Percentiles rank a stretch among this genome's conserved stretches.
Conservation (phyloP, 306 rosid species). For the Mucuna pruriens region DNA sequence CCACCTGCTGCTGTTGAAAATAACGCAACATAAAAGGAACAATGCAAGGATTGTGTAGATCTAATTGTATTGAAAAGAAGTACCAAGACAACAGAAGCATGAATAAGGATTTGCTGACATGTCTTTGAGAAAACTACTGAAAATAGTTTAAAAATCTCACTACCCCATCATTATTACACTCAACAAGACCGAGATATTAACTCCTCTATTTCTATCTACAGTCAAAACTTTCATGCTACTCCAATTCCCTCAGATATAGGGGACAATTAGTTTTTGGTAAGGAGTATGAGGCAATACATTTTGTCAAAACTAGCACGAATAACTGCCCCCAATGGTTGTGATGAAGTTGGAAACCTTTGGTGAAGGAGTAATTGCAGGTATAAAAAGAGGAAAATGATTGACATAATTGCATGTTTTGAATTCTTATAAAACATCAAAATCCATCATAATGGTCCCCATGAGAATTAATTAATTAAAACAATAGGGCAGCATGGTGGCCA, state of each 20-base stretch:
- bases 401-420: conserved; percentile 50
- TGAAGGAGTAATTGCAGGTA: conserved; percentile 27
- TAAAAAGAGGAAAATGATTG: conserved; percentile 34
- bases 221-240: not conserved
- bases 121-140: conserved; percentile 25
- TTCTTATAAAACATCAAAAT: conserved; percentile 39
- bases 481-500: conserved; percentile 43
- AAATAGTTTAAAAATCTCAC: conserved; percentile 9
- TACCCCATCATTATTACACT: conserved; percentile 24
- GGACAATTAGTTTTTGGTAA: conserved; percentile 7
- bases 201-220: conserved; percentile 19
- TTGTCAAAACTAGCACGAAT: conserved; percentile 30
- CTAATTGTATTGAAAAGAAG: conserved; percentile 32
- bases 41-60: conserved; percentile 22
- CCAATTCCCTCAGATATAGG: not conserved
- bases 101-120: conserved; percentile 39
- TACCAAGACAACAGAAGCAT: conserved; percentile 25
- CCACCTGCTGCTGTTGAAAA: conserved; percentile 28
- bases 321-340: conserved; percentile 5
- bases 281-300: not conserved
- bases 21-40: conserved; percentile 25
- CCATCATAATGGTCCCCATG: conserved; percentile 35
- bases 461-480: conserved; percentile 15
- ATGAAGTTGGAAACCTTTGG: conserved; percentile 23
- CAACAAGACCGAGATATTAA: conserved; percentile 30